Conservation (phyloP, 352 stramenopile species). For the Phytophthora fragariaefolia region DNA sequence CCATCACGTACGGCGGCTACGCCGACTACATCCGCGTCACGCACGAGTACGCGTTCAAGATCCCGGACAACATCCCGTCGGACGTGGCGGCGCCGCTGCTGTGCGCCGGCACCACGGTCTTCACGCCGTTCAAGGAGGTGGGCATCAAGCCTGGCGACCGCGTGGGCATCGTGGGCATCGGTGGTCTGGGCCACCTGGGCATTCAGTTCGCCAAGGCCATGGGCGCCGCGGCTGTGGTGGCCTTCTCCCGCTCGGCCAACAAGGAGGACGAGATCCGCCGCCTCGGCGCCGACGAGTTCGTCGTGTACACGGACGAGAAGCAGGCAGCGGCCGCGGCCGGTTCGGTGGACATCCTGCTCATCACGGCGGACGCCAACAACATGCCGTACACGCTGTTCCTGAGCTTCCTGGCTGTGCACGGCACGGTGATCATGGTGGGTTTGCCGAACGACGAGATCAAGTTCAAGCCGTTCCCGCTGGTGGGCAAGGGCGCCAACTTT, state of each 20-base stretch:
- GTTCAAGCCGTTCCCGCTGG: conserved; percentile 56
- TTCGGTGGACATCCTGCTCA: conserved; percentile 74
- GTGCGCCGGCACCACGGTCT: conserved; percentile 88
- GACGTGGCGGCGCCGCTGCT: conserved; percentile 68
- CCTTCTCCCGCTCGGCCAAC: conserved; percentile 62
- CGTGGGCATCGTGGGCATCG: conserved; percentile 82
- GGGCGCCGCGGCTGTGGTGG: conserved; percentile 55
- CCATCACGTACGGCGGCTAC: conserved; percentile 65
- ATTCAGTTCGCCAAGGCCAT: conserved; percentile 84
- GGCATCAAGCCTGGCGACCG: conserved; percentile 53
- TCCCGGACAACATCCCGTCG: conserved; percentile 74
- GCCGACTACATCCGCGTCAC: conserved; percentile 67
- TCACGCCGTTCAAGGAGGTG: conserved; percentile 66
- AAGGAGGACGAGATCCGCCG: conserved; percentile 62
- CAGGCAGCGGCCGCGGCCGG: conserved; percentile 25
- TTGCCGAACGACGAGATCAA: conserved; percentile 66
- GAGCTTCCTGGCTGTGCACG: conserved; percentile 55
- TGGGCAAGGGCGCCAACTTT: conserved; percentile 50
- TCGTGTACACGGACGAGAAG: conserved; percentile 61
- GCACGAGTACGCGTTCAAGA: conserved; percentile 69
- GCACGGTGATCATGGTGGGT: conserved; percentile 73
- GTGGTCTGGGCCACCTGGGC: conserved; percentile 85
- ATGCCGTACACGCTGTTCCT: conserved; percentile 57
- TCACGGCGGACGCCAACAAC: conserved; percentile 71
- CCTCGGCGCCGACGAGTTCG: conserved; percentile 71